Base-by-base conservation (phyloP, 495 filamentous ascomycete genomes). In the Trichoderma virens region DNA sequence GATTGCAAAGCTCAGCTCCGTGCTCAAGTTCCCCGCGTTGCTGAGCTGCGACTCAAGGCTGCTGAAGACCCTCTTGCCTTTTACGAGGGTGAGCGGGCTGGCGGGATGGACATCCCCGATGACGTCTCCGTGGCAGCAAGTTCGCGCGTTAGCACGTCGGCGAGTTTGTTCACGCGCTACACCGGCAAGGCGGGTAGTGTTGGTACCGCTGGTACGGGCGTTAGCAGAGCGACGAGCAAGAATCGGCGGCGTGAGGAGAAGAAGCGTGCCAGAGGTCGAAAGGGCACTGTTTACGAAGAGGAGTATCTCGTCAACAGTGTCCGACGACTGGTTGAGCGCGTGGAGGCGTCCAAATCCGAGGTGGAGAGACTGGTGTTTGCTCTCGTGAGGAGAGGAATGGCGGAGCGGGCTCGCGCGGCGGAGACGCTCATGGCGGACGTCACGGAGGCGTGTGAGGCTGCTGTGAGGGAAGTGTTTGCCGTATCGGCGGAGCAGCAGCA, bases 201-300 rank as follows among this genome's bases (percentile, higher is more conserved):
- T 1, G 89, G 88, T 28, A 96, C 94, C 2, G 80, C 85, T 1
- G 81, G 76, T 1, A 87, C 84, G 59, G 82, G 81, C 20, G 82
- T 83, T 2, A 88, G 89, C 23, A 82, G 91, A 11, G 86, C 86
- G 59, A 96, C 91, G 32, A 88, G 85, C 61, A 92, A 91, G 79
- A 96, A 93, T 65, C 83, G 91, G 18, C 80, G 86, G 18, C 79
- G 90, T 18, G 94, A 98, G 73, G 94, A 98, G 80, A 87, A 96
- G 69, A 98, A 98, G 84, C 83, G 92, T 7, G 94, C 94, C 0
- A 82, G 90, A 30, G 94, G 94, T 16, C 91, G 96, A 73, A 97
- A 97, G 80, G 94, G 94, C 18, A 96, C 88, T 47, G 88, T 98
- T 5, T 98, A 98, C 72, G 94, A 98, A 70, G 94, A 98, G 73